Evolutionary conservation across 345 rosid species (phyloP), one percentile per base, ranked within the genome.

Genomic region (Dipteronia dyeriana): DNA sequence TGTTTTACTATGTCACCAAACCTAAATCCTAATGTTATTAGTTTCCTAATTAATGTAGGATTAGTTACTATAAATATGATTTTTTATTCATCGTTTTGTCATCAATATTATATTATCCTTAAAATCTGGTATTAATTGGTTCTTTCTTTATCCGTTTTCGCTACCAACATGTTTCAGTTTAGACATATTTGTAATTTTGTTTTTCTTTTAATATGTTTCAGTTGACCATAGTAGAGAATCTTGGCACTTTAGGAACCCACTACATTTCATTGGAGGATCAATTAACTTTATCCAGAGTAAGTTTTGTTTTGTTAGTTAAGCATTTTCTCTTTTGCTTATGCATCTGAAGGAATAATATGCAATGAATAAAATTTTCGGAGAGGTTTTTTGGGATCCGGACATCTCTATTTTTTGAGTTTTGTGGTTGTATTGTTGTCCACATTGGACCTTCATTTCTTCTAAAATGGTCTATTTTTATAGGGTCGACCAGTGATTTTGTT

Each of bases 231-330:
- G 83, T 96, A 57, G 95, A 92, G 88, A 96, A 89, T 70, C 98
- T 92, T 26, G 88, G 94, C 82, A 83, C 90, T 53, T 76, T 94
- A 78, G 86, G 99, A 79, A 95, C 95, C 77, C 99, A 92, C 85
- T 88, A 86, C 70, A 94, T 76, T 73, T 88, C 95, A 54, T 63
- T 96, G 79, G 97, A 96, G 81, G 95, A 94, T 63, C 98, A 96
- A 63, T 80, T 96, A 59, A 82, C 86, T 54, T 76, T 80, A 23
- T 91, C 92, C 76, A 86, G 95, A 80, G 98, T 96, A 85, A 85
- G 82, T 75, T 70, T 77, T 11, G 17, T 16, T 54, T 8, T 47
- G 66, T 51, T 59, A 41, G 29, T 63, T 17, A 22, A 57, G 39
- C 43, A 29, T 73, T 1, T 6, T 14, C 17, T 9, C 5, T 71